Evolutionary conservation across 805 yeast species (phyloP), one percentile per base, ranked within the genome.

Genomic region (Nakazawaea anatomiae): DNA sequence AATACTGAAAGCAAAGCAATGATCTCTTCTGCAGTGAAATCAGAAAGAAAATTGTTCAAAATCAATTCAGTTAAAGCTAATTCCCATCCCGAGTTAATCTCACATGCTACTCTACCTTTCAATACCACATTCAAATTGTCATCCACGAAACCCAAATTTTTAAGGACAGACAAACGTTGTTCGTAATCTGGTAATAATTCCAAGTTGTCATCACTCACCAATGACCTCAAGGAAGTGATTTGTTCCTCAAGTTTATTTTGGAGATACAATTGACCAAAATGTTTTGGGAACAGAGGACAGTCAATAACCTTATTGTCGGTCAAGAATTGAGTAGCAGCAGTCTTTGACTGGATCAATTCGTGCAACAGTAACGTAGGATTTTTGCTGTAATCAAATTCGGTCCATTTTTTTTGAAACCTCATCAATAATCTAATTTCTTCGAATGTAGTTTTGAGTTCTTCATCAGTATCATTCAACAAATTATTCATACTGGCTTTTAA

Each of bases 91-190:
- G 89, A 78, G 63, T 87, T 88, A 52, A 89, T 77, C 60, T 94
- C 99, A 70, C 96, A 94, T 0, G 95, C 96, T 44, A 89, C 96
- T 54, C 97, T 74, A 35, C 98, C 98, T 69, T 91, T 91, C 57
- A 94, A 60, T 41, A 81, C 82, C 25, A 88, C 94, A 52, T 89
- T 91, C 57, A 86, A 77, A 44, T 80, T 76, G 5, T 73, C 73
- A 60, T 92, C 96, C 41, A 94, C 83, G 63, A 87, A 94, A 11
- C 80, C 88, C n/a, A 90, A 72, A n/a, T 78, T 79, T 59, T 82
- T 77, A 52, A 94, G 72, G 3, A 94, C 96, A 39, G 76, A 77
- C 39, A 94, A 70, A 58, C 99, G 79, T 65, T 89, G 96, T 61
- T 89, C 95, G 62, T 94, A 94, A 63, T 94, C 97, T 0, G 99